Evolutionary conservation across 345 rosid species (phyloP).

Genomic region (Camelina sativa): DNA sequence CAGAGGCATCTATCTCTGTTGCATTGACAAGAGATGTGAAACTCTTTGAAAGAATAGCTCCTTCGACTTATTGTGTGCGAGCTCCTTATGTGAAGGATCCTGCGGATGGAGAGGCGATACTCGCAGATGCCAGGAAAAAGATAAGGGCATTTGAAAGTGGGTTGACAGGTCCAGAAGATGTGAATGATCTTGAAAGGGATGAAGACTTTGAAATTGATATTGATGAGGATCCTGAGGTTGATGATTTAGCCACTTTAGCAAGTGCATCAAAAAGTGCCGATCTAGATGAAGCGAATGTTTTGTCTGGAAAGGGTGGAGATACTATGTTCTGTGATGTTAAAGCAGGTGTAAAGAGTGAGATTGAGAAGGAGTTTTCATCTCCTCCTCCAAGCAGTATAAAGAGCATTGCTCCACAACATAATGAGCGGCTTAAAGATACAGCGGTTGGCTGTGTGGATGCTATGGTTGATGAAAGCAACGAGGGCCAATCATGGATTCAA

Average conservation of each 20-base stretch:
- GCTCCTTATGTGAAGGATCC: constrained; percentile 95
- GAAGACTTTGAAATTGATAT: constrained; percentile 90
- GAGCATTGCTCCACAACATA: constrained; percentile 45
- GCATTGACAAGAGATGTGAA: constrained; percentile 98
- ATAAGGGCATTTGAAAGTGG: constrained; percentile 94
- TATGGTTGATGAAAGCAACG: constrained; percentile 80
- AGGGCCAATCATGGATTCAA: constrained; percentile 88
- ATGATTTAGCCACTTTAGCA: constrained; percentile 69
- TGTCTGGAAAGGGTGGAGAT: constrained; percentile 56
- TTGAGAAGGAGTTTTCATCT: constrained; percentile 51
- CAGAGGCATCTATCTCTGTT: constrained; percentile 99
- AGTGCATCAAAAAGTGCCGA: constrained; percentile 52
- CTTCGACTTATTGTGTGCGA: constrained; percentile 96
- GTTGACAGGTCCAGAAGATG: constrained; percentile 78
- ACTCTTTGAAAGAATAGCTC: constrained; percentile 99
- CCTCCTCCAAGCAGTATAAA: constrained; percentile 50
- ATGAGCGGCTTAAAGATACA: constrained; percentile 49
- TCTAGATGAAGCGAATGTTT: constrained; percentile 50
- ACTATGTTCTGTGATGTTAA: constrained; percentile 43
- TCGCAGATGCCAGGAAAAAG: constrained; percentile 88
- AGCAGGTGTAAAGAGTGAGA: constrained; percentile 47
- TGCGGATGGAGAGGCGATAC: constrained; percentile 87
- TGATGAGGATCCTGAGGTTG: constrained; percentile 96
- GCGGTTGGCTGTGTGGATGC: constrained; percentile 45
- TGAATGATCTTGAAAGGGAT: constrained; percentile 83